Percentiles rank a stretch among this genome's conserved stretches.
Conservation (phyloP, 805 yeast species). For the Yamadazyma phyllophila region DNA sequence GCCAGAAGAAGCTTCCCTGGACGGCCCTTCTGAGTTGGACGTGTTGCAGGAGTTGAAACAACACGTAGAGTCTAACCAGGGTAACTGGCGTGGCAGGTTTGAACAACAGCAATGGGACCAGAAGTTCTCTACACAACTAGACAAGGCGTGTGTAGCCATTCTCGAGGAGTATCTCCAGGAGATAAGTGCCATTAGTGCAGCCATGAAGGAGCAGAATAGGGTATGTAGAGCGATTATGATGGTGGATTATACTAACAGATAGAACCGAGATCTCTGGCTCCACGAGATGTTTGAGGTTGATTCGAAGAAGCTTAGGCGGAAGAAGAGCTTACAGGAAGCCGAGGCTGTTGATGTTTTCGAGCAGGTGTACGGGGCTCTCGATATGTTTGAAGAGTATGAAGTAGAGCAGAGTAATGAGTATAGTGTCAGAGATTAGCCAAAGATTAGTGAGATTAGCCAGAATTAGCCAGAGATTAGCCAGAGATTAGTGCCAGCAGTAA, state of each 20-base stretch:
- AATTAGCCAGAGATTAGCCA: too few relatives aligned
- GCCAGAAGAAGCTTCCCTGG: not conserved
- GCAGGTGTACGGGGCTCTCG: not conserved
- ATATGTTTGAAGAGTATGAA: not conserved
- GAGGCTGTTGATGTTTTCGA: not conserved
- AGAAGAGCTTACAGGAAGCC: not conserved
- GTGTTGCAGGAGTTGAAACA: not conserved
- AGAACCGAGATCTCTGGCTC: constrained; percentile 1
- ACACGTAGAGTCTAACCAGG: not conserved
- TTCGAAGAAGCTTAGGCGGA: constrained; percentile 1
- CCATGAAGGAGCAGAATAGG: not conserved
- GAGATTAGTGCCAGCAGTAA: too few relatives aligned
- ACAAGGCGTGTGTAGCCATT: not conserved
- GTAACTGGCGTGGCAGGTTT: not conserved
- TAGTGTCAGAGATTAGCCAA: too few relatives aligned
- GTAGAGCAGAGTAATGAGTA: too few relatives aligned
- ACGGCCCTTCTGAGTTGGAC: too few relatives aligned
- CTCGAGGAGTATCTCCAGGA: constrained; percentile 1
- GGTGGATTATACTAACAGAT: not conserved
- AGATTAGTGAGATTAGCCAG: too few relatives aligned
- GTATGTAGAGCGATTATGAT: not conserved
- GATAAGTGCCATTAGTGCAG: not conserved
- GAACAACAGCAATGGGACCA: constrained; percentile 1
- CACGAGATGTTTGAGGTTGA: constrained; percentile 3
- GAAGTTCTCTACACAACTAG: not conserved